Evolutionary conservation across 2,329 filamentous ascomycete species (phyloP).

Genomic region (Rhynchosporium graminicola): DNA sequence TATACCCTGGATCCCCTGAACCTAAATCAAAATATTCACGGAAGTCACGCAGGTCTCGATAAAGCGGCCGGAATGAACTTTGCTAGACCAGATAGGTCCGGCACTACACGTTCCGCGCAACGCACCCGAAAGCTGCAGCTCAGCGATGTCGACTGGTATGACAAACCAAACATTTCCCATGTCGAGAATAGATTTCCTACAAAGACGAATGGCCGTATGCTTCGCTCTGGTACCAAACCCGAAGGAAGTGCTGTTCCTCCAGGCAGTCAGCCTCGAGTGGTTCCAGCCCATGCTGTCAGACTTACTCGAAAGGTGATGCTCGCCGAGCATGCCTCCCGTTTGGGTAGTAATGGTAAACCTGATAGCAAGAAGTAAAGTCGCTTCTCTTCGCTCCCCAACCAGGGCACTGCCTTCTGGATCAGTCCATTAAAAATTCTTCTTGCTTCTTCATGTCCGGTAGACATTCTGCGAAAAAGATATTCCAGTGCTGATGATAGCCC

Average conservation of each 20-base stretch:
- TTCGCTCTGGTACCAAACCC: not conserved
- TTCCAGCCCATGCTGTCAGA: conserved; percentile 23
- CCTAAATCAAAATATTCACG: conserved; percentile 54
- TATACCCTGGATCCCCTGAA: conserved; percentile 46
- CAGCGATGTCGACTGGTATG: conserved; percentile 97
- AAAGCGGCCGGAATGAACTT: conserved; percentile 46
- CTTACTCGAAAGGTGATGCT: conserved; percentile 34
- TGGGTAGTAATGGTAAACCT: conserved; percentile 14
- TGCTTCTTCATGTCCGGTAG: conserved; percentile 17
- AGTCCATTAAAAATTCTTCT: conserved; percentile 11
- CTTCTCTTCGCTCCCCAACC: not conserved
- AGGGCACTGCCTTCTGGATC: not conserved
- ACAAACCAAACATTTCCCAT: conserved; percentile 31
- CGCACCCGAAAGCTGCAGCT: conserved; percentile 88
- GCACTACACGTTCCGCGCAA: conserved; percentile 62
- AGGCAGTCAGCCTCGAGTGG: conserved; percentile 6
- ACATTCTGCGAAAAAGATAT: conserved; percentile 14
- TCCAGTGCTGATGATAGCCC: conserved; percentile 34
- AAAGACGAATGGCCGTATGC: conserved; percentile 4
- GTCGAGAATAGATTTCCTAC: conserved; percentile 21
- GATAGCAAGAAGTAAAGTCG: conserved; percentile 33
- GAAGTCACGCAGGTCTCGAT: conserved; percentile 56
- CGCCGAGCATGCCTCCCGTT: conserved; percentile 30
- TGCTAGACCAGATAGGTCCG: conserved; percentile 41
- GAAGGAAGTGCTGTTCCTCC: not conserved